Base-by-base conservation (phyloP, 768 basidiomycete genomes). In the Tulasnella sp. region DNA sequence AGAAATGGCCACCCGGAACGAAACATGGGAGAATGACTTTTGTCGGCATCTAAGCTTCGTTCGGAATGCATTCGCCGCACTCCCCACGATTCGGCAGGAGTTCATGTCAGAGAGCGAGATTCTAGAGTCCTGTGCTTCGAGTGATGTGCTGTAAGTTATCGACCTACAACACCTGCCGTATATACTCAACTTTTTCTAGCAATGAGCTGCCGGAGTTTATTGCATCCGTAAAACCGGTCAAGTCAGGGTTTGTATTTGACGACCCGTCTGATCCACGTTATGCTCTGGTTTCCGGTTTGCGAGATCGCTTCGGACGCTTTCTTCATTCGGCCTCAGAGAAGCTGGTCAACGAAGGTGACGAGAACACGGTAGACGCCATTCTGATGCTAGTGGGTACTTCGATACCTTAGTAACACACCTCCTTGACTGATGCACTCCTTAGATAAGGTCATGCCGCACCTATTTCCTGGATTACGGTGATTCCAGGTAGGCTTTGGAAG, bases 31-130 rank as follows among this genome's bases (percentile, higher is more conserved):
- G 48, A 94, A 93, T 81, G 93, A 93, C 83, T 93, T 94, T 82
- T 98, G 96, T 85, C 89, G 95, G 89, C 91, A 90, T 82, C 84
- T 95, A 67, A 88, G 91, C 79, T 88, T 90, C 35, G 89, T 91
- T n/a, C 88, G 91, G 81, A 89, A 92, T 26, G 86, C 93, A 3
- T 92, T 95, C 88, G 86, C 87, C 40, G 94, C 93, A 2, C 86
- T 96, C 44, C 88, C 93, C 0, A 92, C 91, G 3, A 86, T 96
- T 71, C 83, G 86, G 16, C 91, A 93, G 83, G 84, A 87, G 16
- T 88, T 37, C 40, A 70, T 46, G 32, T 46, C 35, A 29, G 86
- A 86, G 39, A 87, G 90, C 80, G 85, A 88, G 2, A 90, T 90
- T 80, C 81, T 90, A 55, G 88, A 92, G 81, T 82, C 86, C 2